Evolutionary conservation across 441 rosid genomes (phyloP).

Genomic region (Corymbia calophylla): DNA sequence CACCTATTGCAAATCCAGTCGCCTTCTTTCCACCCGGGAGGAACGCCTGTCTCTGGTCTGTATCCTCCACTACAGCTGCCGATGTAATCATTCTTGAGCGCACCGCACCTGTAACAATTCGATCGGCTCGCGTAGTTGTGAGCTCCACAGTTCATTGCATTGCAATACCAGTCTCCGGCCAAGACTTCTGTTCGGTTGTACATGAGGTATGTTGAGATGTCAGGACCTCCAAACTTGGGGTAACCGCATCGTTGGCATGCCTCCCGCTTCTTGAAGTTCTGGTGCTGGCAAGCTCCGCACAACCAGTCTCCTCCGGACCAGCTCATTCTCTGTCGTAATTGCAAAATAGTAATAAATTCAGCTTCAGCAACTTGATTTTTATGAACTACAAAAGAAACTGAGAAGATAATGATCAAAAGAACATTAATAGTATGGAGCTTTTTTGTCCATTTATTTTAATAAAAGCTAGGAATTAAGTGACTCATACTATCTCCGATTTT

Average conservation of each 20-base stretch:
- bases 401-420: background rate
- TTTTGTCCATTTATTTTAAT: background rate
- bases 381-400: background rate
- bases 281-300: constrained; percentile 77
- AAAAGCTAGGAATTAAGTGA: background rate
- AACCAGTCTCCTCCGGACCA: constrained; percentile 95
- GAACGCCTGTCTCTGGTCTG: constrained; percentile 29
- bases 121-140: constrained; percentile 82
- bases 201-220: constrained; percentile 39
- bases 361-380: background rate
- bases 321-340: constrained; percentile 41
- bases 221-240: constrained; percentile 76
- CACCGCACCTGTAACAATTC: constrained; percentile 61
- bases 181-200: constrained; percentile 48
- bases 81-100: constrained; percentile 31
- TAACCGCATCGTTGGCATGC: constrained; percentile 71
- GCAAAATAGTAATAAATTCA: background rate
- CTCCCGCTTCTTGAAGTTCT: constrained; percentile 83
- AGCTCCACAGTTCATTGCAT: constrained; percentile 58
- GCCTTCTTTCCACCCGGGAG: constrained; percentile 92
- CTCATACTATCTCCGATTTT: background rate
- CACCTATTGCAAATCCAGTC: constrained; percentile 81
- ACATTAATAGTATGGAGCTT: background rate
- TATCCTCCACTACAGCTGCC: constrained; percentile 17
- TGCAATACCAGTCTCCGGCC: constrained; percentile 94